Evolutionary conservation across 805 yeast genomes (phyloP).

Genomic region (Candida sonorensis): DNA sequence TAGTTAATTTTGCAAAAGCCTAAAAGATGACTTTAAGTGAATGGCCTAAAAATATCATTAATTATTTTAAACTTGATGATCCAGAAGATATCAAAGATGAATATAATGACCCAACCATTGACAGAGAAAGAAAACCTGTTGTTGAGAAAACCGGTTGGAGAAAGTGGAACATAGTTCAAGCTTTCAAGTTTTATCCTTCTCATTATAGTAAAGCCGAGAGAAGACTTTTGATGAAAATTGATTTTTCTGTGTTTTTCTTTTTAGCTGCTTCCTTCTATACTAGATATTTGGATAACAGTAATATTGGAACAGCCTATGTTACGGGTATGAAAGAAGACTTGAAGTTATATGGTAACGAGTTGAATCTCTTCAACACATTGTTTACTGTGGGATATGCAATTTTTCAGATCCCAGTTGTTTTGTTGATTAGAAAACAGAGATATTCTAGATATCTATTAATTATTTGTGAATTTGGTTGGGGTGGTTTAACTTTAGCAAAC

Average conservation of each 20-base stretch:
- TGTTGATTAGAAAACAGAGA: constrained; percentile 40
- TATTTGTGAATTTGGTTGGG: constrained; percentile 46
- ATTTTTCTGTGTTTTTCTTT: constrained; percentile 8
- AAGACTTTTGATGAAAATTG: constrained; percentile 3
- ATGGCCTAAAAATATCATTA: background rate
- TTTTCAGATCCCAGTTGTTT: constrained; percentile 56
- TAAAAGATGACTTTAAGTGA: too few relatives aligned
- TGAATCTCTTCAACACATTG: constrained; percentile 20
- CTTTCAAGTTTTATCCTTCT: constrained; percentile 12
- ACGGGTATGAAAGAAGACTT: constrained; percentile 55
- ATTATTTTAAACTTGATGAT: constrained; percentile 4
- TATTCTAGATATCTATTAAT: constrained; percentile 40
- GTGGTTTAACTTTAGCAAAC: constrained; percentile 28
- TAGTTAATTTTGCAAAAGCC: too few relatives aligned
- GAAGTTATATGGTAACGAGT: constrained; percentile 15
- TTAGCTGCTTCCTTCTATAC: constrained; percentile 36
- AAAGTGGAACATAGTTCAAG: constrained; percentile 7
- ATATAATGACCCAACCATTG: constrained; percentile 8
- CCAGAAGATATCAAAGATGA: constrained; percentile 8
- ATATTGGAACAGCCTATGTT: constrained; percentile 54
- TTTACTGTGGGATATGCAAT: constrained; percentile 45
- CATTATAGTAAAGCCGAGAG: constrained; percentile 8
- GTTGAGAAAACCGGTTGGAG: constrained; percentile 3
- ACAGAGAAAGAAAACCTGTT: constrained; percentile 8
- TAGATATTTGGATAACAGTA: constrained; percentile 54